Conservation (phyloP, 78 protist species). For the Dictyostelium brefeldianum region DNA sequence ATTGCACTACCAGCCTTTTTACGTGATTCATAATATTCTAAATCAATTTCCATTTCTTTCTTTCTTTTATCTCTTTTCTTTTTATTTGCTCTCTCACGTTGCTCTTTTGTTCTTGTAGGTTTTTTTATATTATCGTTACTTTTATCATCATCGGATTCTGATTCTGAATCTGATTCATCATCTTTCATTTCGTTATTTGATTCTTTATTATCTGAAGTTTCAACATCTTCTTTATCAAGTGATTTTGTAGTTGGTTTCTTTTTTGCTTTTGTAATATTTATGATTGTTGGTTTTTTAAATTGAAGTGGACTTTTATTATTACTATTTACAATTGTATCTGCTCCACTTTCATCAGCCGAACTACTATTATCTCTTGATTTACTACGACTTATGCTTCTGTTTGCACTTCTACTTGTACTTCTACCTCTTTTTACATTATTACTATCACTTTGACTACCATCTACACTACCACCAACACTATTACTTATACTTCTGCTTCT, state of each 20-base stretch:
- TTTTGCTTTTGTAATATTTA: neutral
- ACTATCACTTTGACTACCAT: neutral
- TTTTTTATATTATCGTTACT: neutral
- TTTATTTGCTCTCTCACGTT: neutral
- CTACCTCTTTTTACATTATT: neutral
- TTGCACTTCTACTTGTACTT: neutral
- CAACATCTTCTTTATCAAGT: neutral
- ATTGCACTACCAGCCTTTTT: neutral
- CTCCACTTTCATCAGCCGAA: neutral
- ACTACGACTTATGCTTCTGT: neutral
- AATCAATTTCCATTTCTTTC: conserved; percentile 1
- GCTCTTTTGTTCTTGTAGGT: neutral
- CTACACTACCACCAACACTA: neutral
- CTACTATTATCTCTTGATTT: neutral
- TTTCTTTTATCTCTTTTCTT: neutral
- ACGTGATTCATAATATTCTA: neutral
- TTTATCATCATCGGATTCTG: neutral
- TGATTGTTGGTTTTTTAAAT: too few species aligned
- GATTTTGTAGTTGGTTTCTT: neutral
- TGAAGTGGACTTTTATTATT: too few species aligned
- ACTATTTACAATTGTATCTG: too few species aligned
- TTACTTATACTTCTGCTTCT: neutral
- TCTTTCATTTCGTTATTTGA: neutral
- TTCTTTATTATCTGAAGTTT: neutral
- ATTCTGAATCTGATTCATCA: neutral